Evolutionary conservation across 768 basidiomycete species (phyloP), one percentile per base, ranked within the genome.

Genomic region (Amanita brunnescens): DNA sequence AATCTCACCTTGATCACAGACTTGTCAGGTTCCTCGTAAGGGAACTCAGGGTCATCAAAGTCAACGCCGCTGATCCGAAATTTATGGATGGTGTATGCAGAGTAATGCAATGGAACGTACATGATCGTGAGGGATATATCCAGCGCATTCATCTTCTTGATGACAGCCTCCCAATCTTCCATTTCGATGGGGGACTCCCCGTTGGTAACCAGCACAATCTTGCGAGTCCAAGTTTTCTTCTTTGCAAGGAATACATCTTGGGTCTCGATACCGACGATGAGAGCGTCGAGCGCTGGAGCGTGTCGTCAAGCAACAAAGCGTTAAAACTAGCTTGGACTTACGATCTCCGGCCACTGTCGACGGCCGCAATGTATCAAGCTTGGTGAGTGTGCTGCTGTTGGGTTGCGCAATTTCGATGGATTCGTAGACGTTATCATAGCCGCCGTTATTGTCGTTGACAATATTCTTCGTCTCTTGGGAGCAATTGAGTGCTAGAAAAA

Each of bases 161-260:
- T 77, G 1, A 80, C 86, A 0, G 67, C 70, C 57, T 89, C 80
- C 85, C 88, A 90, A 55, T 88, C 80, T 58, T 86, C 85, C 2
- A 81, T 60, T 59, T 87, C 82, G 50, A 87, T 79, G 2, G 79
- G 80, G 33, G 72, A 79, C 66, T 87, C 82, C 57, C 85, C 94
- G 59, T 98, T 91, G 0, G 95, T 98, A 16, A 97, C 64, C 13
- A 97, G 59, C 33, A 87, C 74, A 2, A 95, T 71, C 68, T 87
- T 93, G 47, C 90, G 79, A 1, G 86, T 87, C 91, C 91, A 95
- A 0, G 83, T 80, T 59, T 78, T 80, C 67, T 91, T 96, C 18
- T 67, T 79, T 26, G 63, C 73, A 32, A 93, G 73, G 59, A 88
- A 79, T 1, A 66, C 59, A 30, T 77, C 74, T 59, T 97, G 85